Base-by-base conservation (phyloP, 805 yeast genomes). In the Yamadazyma sp. region DNA sequence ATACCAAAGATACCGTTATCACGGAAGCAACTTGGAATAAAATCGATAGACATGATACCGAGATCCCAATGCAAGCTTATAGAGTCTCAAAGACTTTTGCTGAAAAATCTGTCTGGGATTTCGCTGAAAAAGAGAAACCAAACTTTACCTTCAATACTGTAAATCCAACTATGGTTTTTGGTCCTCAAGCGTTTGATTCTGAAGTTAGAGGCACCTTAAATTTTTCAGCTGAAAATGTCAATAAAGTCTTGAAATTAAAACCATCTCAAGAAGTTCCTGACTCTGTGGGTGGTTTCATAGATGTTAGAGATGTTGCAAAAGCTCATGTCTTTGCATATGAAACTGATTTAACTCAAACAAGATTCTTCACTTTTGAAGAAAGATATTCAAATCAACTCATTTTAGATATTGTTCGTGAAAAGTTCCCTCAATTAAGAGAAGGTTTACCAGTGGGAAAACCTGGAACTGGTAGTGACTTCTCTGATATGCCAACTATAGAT, bases 271-370 rank as follows among this genome's bases (percentile, higher is more conserved):
- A 38, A 14, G 12, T 54, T 39, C 44, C 53, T 1, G n/a, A 4
- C 2, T 18, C n/a, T 8, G 13, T 11, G 1, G 47, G 47, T 27
- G 48, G 44, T 11, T 65, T 50, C 30, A 62, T 73, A 23, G 83
- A 79, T 52, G 84, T 79, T 5, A 66, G 83, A 48, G 85, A 80
- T 48, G 81, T 75, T 25, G 82, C 85, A 6, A 51, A 50, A 35
- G 77, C 80, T 6, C 86, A 80, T 49, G 46, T 76, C 10, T 45
- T 51, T 12, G 79, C 82, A 4, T 61, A 75, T 38, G 71, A 69
- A 45, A 60, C 43, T 11, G 38, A 30, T 5, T 6, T 13, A 6
- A 34, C 43, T 11, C 25, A 24, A 11, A 27, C 34, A n/a, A 36
- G 47, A 23, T 37, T 29, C 14, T 29, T 33, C 5, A 9, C 32